A percentile compares a stretch with the other conserved stretches of the same genome.
These are phyloP conservation scores for Cadophora sp. DNA, from an alignment of 2,329 filamentous ascomycete genomes.

Conservation along the genomic window DNA sequence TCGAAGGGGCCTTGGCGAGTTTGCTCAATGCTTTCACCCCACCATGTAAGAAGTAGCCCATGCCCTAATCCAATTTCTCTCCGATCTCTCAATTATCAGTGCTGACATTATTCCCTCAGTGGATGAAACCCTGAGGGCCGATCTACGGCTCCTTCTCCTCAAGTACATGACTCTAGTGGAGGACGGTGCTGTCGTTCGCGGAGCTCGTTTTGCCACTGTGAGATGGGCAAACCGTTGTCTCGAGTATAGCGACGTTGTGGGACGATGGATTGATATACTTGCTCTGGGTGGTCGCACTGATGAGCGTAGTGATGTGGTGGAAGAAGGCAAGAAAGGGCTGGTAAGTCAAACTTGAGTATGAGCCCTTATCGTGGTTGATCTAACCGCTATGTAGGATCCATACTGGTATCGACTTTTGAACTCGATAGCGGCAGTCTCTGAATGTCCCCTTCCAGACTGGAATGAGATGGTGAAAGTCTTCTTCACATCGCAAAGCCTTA, in stretches of 20 bases:
- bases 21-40: slow-evolving; percentile 64
- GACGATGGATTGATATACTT: slow-evolving; percentile 87
- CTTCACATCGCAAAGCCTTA: slow-evolving; percentile 50
- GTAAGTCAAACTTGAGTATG: slow-evolving; percentile 56
- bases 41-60: slow-evolving; percentile 24
- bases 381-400: slow-evolving; percentile 49
- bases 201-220: slow-evolving; percentile 80
- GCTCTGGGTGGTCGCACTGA: slow-evolving; percentile 71
- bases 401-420: slow-evolving; percentile 74
- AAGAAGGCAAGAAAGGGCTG: slow-evolving; percentile 88
- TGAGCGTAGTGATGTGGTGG: slow-evolving; percentile 81
- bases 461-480: slow-evolving; percentile 56
- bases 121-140: slow-evolving; percentile 44
- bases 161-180: slow-evolving; percentile 68
- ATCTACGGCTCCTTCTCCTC: slow-evolving; percentile 61
- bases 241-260: slow-evolving; percentile 77
- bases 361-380: not conserved
- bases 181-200: slow-evolving; percentile 63
- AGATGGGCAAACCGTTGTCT: slow-evolving; percentile 92
- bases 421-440: slow-evolving; percentile 51
- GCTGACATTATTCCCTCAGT: slow-evolving; percentile 32
- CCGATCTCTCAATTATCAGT: not conserved
- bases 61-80: not conserved
- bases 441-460: slow-evolving; percentile 57
- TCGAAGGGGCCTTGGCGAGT: slow-evolving; percentile 86